These are phyloP conservation scores for Phytophthora brassicae DNA, from an alignment of 352 stramenopile genomes.

Conservation along the genomic window DNA sequence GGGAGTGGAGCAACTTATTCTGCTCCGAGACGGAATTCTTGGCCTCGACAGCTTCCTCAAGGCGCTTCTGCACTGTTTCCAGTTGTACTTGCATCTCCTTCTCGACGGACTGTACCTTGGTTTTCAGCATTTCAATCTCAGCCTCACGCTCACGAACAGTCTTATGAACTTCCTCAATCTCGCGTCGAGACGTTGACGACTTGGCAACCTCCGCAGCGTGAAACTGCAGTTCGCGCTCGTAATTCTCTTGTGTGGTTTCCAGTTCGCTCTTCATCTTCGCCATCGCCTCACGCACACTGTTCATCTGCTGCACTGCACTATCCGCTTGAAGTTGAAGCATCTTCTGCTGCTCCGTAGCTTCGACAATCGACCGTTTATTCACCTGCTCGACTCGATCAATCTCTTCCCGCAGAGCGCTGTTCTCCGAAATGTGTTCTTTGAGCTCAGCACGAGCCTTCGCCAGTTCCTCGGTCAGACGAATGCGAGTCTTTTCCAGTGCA, in stretches of 20 bases:
- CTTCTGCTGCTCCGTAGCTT: constrained; percentile 53
- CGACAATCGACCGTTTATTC: constrained; percentile 39
- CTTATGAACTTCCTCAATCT: constrained; percentile 54
- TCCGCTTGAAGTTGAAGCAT: constrained; percentile 49
- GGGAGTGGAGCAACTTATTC: constrained; percentile 73
- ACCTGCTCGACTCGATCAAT: constrained; percentile 49
- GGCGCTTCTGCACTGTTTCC: constrained; percentile 46
- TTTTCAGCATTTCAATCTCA: constrained; percentile 45
- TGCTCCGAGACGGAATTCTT: constrained; percentile 60
- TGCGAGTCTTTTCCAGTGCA: constrained; percentile 41
- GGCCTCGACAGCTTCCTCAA: constrained; percentile 50
- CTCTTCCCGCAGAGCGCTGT: constrained; percentile 64
- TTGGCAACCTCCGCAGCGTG: constrained; percentile 69
- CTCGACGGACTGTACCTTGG: constrained; percentile 39
- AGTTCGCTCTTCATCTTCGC: constrained; percentile 46
- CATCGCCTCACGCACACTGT: constrained; percentile 50
- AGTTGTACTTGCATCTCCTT: constrained; percentile 39
- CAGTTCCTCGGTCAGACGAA: constrained; percentile 45
- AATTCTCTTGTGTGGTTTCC: constrained; percentile 64
- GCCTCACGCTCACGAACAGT: constrained; percentile 38
- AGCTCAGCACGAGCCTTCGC: constrained; percentile 47
- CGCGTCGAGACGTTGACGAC: constrained; percentile 47
- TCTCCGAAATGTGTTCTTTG: constrained; percentile 60
- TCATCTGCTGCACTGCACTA: constrained; percentile 46
- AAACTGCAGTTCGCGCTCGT: constrained; percentile 83